phyloP scores from a whole-genome alignment of 2,329 filamentous ascomycete species.

The Dichotomopilus funicola region DNA sequence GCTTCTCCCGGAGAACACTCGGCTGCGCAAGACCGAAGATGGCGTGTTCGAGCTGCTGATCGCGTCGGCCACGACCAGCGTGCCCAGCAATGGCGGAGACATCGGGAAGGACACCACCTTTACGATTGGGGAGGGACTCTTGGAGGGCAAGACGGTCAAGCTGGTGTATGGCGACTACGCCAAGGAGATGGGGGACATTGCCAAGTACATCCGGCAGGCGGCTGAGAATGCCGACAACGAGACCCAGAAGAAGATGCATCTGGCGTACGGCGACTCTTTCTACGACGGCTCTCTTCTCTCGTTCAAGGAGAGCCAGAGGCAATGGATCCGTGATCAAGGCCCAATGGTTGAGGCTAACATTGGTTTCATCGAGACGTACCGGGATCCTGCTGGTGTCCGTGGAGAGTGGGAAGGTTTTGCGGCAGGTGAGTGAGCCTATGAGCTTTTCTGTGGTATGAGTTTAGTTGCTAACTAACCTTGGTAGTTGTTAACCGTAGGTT shows the following conservation, averaged over 20 bases:
- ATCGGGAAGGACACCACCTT: slow-evolving; percentile 60
- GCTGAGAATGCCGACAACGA: slow-evolving; percentile 65
- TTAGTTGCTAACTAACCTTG: slow-evolving; percentile 18
- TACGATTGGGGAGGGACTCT: slow-evolving; percentile 49
- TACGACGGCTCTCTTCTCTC: slow-evolving; percentile 65
- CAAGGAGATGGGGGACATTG: slow-evolving; percentile 63
- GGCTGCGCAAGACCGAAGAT: slow-evolving; percentile 59
- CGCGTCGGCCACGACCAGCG: slow-evolving; percentile 56
- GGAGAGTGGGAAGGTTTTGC: slow-evolving; percentile 85
- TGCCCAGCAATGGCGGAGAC: slow-evolving; percentile 60
- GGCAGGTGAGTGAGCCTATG: slow-evolving; percentile 38
- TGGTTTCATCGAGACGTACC: slow-evolving; percentile 80
- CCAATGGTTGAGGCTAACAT: slow-evolving; percentile 75
- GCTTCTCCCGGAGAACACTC: slow-evolving; percentile 69
- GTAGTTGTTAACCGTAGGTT: slow-evolving; percentile 60
- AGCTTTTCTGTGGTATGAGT: not conserved
- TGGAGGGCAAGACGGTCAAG: slow-evolving; percentile 62
- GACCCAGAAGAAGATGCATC: slow-evolving; percentile 65
- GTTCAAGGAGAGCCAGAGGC: slow-evolving; percentile 73
- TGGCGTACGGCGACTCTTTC: slow-evolving; percentile 70
- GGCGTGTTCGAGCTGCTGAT: slow-evolving; percentile 68
- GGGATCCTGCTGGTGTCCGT: slow-evolving; percentile 72
- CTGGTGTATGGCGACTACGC: slow-evolving; percentile 70
- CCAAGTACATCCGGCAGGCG: slow-evolving; percentile 61
- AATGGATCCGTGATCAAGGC: slow-evolving; percentile 78